Conservation (phyloP, 2,329 filamentous ascomycete species). For the Tolypocladium nubicola region DNA sequence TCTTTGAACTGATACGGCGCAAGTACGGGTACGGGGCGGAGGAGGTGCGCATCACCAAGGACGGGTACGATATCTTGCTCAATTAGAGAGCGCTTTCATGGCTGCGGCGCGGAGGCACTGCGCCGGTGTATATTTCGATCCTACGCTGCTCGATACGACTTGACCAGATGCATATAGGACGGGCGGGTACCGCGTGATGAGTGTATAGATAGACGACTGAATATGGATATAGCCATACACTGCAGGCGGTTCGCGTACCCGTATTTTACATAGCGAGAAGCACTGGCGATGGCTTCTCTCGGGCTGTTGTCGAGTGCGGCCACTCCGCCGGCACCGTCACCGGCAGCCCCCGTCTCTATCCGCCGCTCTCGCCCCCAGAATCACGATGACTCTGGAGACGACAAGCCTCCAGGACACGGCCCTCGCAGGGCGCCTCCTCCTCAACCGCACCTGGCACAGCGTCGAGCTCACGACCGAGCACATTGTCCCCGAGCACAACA, state of each 20-base stretch:
- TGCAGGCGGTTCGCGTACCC: not conserved
- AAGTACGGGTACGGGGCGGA: constrained; percentile 59
- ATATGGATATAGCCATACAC: not conserved
- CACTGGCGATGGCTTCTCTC: not conserved
- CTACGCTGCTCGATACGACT: not conserved
- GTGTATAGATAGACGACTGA: not conserved
- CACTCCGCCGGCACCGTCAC: not conserved
- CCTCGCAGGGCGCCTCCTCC: not conserved
- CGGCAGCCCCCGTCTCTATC: not conserved
- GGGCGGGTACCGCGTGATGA: not conserved
- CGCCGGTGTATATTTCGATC: not conserved
- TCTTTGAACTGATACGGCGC: constrained; percentile 65
- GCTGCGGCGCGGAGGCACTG: not conserved
- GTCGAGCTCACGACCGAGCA: not conserved
- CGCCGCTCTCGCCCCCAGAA: not conserved
- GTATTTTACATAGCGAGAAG: not conserved
- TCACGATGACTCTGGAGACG: not conserved
- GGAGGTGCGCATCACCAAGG: constrained; percentile 53
- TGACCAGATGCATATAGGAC: not conserved
- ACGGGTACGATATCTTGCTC: constrained; percentile 62
- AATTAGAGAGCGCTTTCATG: constrained; percentile 7
- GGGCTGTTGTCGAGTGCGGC: not conserved
- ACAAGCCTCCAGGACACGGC: not conserved
- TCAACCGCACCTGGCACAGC: not conserved
- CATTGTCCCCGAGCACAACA: not conserved